Evolutionary conservation across 2,329 filamentous ascomycete species (phyloP).

Genomic region (Arthroderma sp.): DNA sequence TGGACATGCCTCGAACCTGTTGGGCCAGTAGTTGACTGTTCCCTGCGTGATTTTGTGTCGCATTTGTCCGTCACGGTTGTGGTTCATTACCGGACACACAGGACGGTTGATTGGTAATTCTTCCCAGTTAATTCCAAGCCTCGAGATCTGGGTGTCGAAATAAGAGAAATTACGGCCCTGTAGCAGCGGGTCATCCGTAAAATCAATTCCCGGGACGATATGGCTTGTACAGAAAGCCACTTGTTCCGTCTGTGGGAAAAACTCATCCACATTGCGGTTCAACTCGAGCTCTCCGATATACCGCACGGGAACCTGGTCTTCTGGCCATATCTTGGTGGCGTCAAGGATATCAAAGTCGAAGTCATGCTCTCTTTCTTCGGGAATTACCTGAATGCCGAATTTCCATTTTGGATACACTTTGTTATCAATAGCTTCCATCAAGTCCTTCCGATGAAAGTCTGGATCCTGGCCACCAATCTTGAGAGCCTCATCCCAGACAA

Average conservation of each 20-base stretch:
- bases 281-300: constrained; percentile 70
- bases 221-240: constrained; percentile 71
- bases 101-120: constrained; percentile 67
- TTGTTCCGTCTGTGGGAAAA: constrained; percentile 71
- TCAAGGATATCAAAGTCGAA: constrained; percentile 82
- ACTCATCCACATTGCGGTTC: constrained; percentile 69
- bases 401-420: constrained; percentile 65
- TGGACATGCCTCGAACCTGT: constrained; percentile 50
- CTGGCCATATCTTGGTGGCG: constrained; percentile 75
- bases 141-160: constrained; percentile 44
- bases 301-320: constrained; percentile 59
- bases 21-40: constrained; percentile 68
- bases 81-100: constrained; percentile 60
- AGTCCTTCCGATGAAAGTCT: constrained; percentile 69
- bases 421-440: constrained; percentile 59
- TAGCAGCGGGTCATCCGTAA: constrained; percentile 60
- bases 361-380: constrained; percentile 56
- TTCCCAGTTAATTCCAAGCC: constrained; percentile 62
- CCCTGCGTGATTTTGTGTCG: constrained; percentile 62
- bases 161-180: constrained; percentile 59
- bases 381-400: constrained; percentile 67
- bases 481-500: constrained; percentile 66
- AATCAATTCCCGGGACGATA: constrained; percentile 63
- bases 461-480: constrained; percentile 64
- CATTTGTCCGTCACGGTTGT: constrained; percentile 61